phyloP scores from a whole-genome alignment of 1,139 yeast genomes.

The Blastobotrys indianensis region DNA sequence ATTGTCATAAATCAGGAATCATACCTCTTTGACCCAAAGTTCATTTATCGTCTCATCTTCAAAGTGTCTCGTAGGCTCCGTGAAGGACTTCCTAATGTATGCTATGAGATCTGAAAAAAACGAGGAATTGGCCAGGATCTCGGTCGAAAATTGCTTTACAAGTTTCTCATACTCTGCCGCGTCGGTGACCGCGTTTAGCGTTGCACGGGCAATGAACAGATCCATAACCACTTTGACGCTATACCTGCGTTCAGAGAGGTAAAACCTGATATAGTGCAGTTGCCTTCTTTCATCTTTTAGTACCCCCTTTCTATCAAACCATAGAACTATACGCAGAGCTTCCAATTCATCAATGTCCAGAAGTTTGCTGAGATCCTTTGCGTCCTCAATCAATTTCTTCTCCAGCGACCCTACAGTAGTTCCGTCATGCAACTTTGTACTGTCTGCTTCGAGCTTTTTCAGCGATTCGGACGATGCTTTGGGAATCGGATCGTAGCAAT shows the following conservation, averaged over 20 bases:
- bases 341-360: conserved; percentile 23
- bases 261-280: conserved; percentile 21
- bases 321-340: conserved; percentile 22
- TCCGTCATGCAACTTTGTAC: conserved; percentile 14
- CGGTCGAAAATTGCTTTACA: conserved; percentile 20
- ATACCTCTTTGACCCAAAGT: conserved; percentile 17
- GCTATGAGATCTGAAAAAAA: conserved; percentile 21
- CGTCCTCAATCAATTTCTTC: conserved; percentile 19
- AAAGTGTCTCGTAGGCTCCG: conserved; percentile 9
- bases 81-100: conserved; percentile 15
- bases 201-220: conserved; percentile 14
- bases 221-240: conserved; percentile 19
- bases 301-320: conserved; percentile 21
- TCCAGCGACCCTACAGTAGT: conserved; percentile 19
- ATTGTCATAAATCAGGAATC: neutral
- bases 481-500: conserved; percentile 21
- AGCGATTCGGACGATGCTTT: conserved; percentile 12
- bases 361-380: conserved; percentile 17
- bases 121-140: conserved; percentile 21
- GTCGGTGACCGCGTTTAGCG: conserved; percentile 2
- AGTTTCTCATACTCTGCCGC: conserved; percentile 6
- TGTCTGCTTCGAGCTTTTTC: conserved; percentile 12
- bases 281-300: conserved; percentile 17
- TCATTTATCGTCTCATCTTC: conserved; percentile 13
- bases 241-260: conserved; percentile 23